Conservation (phyloP, 1,284 basidiomycete genomes). For the Cutaneotrichosporon spelunceum region DNA sequence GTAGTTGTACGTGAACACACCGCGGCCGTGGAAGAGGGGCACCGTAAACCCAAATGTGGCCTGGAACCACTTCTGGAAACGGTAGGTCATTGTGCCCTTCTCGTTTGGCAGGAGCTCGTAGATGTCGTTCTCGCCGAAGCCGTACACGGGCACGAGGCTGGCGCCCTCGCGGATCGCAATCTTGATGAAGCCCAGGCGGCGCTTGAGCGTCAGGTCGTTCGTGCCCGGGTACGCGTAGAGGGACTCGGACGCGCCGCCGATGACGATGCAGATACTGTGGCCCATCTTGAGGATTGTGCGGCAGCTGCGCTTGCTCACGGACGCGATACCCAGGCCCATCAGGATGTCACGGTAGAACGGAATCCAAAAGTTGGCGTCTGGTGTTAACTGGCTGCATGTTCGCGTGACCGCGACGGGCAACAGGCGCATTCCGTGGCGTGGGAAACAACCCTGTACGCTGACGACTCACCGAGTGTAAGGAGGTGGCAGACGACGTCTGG, state of each 20-base stretch:
- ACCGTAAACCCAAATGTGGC: slow-evolving; percentile 90
- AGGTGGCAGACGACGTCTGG: slow-evolving; percentile 91
- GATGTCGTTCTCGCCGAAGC: slow-evolving; percentile 98
- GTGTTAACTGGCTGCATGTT: too few relatives aligned
- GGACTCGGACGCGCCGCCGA: slow-evolving; percentile 94
- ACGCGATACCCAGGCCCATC: slow-evolving; percentile 81
- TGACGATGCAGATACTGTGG: slow-evolving; percentile 83
- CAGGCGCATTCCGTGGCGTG: neutral
- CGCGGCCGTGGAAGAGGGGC: slow-evolving; percentile 89
- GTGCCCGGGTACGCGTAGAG: slow-evolving; percentile 93
- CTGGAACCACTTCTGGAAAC: slow-evolving; percentile 84
- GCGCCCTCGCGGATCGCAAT: slow-evolving; percentile 91
- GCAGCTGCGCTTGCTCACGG: slow-evolving; percentile 88
- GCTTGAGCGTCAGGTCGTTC: slow-evolving; percentile 76
- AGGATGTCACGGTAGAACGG: slow-evolving; percentile 92
- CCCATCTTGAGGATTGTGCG: slow-evolving; percentile 78
- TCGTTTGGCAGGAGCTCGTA: slow-evolving; percentile 91
- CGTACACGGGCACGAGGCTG: slow-evolving; percentile 89
- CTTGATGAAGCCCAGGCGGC: slow-evolving; percentile 90
- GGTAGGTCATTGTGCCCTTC: slow-evolving; percentile 80
- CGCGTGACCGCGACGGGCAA: neutral
- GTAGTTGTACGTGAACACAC: slow-evolving; percentile 62
- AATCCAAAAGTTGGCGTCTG: slow-evolving; percentile 79
- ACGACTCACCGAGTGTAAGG: slow-evolving; percentile 64
- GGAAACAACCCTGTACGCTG: too few relatives aligned